Percentiles rank a stretch among this genome's conserved stretches.
Conservation (phyloP, 805 yeast species). For the Monosporozyma unispora region DNA sequence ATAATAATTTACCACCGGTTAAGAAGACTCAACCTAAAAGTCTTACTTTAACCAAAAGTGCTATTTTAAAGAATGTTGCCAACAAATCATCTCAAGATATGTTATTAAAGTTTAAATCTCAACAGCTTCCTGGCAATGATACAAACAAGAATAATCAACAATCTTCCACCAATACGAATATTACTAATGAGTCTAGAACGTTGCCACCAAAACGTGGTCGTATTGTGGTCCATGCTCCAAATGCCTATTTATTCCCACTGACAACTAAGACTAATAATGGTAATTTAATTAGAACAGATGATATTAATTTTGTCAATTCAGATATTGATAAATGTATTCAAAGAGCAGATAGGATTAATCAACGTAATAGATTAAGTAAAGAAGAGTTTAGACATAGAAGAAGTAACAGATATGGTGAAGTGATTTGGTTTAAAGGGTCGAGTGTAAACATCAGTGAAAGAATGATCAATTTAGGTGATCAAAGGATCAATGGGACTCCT, state of each 20-base stretch:
- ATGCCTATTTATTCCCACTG: constrained; percentile 22
- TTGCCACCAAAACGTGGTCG: constrained; percentile 7
- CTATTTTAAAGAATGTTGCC: neutral
- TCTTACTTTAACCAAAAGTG: neutral
- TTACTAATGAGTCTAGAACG: neutral
- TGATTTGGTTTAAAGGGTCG: constrained; percentile 64
- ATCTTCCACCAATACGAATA: neutral
- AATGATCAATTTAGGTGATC: constrained; percentile 23
- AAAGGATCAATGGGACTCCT: constrained; percentile 14
- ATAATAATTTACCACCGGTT: neutral
- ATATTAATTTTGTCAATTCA: constrained; percentile 5
- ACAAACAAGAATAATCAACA: neutral
- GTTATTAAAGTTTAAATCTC: neutral
- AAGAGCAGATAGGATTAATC: constrained; percentile 26
- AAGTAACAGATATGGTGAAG: constrained; percentile 30
- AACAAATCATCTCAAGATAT: neutral
- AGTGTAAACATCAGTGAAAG: constrained; percentile 42
- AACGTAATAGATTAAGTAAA: constrained; percentile 17
- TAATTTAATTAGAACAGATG: neutral
- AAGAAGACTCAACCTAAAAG: neutral
- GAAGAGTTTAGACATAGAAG: constrained; percentile 18
- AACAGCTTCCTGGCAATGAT: neutral
- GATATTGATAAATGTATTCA: constrained; percentile 26
- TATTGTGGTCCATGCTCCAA: constrained; percentile 22
- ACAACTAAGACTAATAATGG: constrained; percentile 6